Evolutionary conservation across 2,329 filamentous ascomycete species (phyloP).

Genomic region (Paracoccidioides brasiliensis): DNA sequence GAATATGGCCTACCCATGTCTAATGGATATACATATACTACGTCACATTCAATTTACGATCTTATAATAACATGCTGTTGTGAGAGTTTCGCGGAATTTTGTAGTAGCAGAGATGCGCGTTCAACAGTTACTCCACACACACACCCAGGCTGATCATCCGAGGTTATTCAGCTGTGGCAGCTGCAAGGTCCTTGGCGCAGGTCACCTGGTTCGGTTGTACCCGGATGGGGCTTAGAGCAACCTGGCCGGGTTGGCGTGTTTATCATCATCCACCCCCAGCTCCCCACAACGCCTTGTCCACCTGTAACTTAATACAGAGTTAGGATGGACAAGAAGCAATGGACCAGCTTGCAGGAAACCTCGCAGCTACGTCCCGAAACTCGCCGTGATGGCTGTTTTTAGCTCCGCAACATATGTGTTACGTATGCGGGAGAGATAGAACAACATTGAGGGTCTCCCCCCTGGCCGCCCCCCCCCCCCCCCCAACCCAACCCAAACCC

Average conservation of each 20-base stretch:
- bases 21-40: no score
- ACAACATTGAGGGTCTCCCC: no score
- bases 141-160: background rate
- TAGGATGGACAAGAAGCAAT: background rate
- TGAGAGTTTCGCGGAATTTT: no score
- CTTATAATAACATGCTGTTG: no score
- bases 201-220: background rate
- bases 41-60: no score
- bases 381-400: background rate
- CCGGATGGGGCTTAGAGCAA: no score
- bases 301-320: background rate
- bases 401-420: background rate
- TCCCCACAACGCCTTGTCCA: background rate
- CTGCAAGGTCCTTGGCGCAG: background rate
- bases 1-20: no score
- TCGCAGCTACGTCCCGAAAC: background rate
- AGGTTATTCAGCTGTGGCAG: background rate
- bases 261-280: background rate
- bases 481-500: no score
- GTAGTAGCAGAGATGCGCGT: no score
- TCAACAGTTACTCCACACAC: background rate
- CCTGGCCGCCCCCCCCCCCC: no score
- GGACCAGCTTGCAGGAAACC: background rate
- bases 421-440: no score
- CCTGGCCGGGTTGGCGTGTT: background rate